Base-by-base conservation (phyloP, 2,329 filamentous ascomycete species). In the Nothomitra cinnamomea region DNA sequence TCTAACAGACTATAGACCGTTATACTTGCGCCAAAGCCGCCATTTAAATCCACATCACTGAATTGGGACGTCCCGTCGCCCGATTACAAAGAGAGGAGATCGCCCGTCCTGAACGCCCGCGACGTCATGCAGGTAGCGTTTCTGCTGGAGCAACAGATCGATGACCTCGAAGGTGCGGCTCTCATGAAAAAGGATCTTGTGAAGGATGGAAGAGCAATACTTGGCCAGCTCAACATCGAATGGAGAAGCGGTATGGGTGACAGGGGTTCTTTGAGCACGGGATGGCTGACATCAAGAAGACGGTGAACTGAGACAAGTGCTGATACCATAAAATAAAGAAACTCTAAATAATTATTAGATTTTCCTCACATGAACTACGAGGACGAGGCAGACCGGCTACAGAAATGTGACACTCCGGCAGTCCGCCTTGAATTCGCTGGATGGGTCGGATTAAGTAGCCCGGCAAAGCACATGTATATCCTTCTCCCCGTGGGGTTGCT, bases 241-340 rank as follows among this genome's bases (percentile, higher is more conserved):
- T 98, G 92, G 92, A 77, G 86, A 58, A 84, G 85, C 38, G 79
- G 85, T 57, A 89, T 95, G 83, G 92, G 92, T 0, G 92, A 90
- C 67, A 78, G 79, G 61, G 92, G 92, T 0, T 89, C 81, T 60
- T 71, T 98, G 63, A 87, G 83, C 45, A 98, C 92, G 5, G 89
- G 89, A 8, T 90, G 84, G 73, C 70, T 94, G 19, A 50, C 47
- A 5, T 54, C 47, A 38, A 47, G 53, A 7, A 49, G 32, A 38
- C 53, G 53, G 35, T 54, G 53, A 53, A 5, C n/a, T 6, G 8
- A 41, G 4, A 32, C 5, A 10, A 32, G 28, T 32, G 10, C 10
- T 32, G 4, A 32, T 32, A 32, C 10, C 28, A 32, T n/a, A 32
- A 32, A 32, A 32, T 32, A 32, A 32, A 32, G 28, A 32, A 32